Base-by-base conservation (phyloP, 2,329 filamentous ascomycete genomes). In the Didymosphaeria variabile region DNA sequence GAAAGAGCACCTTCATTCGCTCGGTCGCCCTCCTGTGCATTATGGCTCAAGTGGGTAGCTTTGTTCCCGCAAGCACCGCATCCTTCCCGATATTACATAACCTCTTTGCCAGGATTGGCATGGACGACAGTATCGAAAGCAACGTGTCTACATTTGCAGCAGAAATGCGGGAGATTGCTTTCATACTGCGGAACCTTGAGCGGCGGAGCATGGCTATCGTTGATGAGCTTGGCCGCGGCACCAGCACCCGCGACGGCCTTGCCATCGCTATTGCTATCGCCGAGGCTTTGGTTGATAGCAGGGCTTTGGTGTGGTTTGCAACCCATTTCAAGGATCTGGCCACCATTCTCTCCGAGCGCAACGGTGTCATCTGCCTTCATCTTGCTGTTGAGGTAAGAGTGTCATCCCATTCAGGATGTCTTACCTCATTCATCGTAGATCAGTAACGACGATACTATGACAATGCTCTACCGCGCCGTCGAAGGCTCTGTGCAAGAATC, bases 161-260 rank as follows among this genome's bases (percentile, higher is more conserved):
- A 0, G 95, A 99, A 77, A 98, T 99, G 95, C 87, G 92, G 45
- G 95, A 98, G 71, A 96, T 94, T 81, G 93, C 94, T 0, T 97
- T 96, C 75, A 97, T 99, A 57, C 80, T 98, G 1, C 86, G 88
- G 55, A 97, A 97, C 71, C 87, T 97, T 58, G 90, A 93, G 65
- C 83, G 84, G 7, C 86, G 87, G 51, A 94, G 91, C 67, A 84
- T 97, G 69, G 88, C 90, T 1, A 91, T 99, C 52, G 87, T 99
- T 53, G 95, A 99, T 69, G 95, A 99, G 73, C 86, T 99, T 3
- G 94, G 95, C 0, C 87, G 95, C 31, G 94, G 93, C 1, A 99
- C 95, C 0, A 95, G 92, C 73, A 94, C 91, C 0, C 86, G 89
- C 26, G 95, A 99, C 72, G 95, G 95, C 0, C 81, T 98, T 1